Evolutionary conservation across 345 rosid species (phyloP), one percentile per base, ranked within the genome.

Genomic region (Salix viminalis): DNA sequence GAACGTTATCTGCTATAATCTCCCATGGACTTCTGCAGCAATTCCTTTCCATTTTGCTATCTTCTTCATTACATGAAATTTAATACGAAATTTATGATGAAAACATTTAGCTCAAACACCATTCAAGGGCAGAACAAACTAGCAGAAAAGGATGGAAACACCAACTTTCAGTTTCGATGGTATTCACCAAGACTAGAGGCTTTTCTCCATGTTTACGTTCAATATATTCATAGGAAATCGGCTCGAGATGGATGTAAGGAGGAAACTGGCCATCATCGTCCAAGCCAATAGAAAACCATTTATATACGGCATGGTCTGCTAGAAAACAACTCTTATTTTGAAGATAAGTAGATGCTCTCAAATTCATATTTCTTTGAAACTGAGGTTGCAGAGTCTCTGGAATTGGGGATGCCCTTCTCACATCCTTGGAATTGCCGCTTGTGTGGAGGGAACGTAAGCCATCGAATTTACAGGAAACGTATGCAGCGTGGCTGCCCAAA

Each of bases 271-370:
- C 76, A 65, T 83, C 80, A 2, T 81, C 80, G 76, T 78, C 82
- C 75, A 88, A 79, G 80, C 89, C 90, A 76, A 83, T 69, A 76
- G 81, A 70, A 76, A 85, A 84, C 93, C 95, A 90, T 76, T 67
- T 86, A 24, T 64, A 60, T 56, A 80, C 79, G 11, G 82, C 84
- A 58, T 52, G 19, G 28, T 58, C 30, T 44, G 87, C 84, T 82
- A 89, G 18, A 77, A 0, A 37, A 86, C 83, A 72, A 52, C 54
- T 50, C 79, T 48, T 75, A 30, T 77, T 76, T 37, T 7, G 42
- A 18, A n/a, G 70, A 46, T 54, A 30, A 24, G 60, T 73, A 18
- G 50, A 37, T 36, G 82, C 46, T 30, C 75, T 72, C 28, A 80
- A 66, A 78, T 77, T 80, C 0, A 79, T 65, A 6, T 82, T 85